Base-by-base conservation (phyloP, 1,284 basidiomycete genomes). In the Rhodotorula sp. region DNA sequence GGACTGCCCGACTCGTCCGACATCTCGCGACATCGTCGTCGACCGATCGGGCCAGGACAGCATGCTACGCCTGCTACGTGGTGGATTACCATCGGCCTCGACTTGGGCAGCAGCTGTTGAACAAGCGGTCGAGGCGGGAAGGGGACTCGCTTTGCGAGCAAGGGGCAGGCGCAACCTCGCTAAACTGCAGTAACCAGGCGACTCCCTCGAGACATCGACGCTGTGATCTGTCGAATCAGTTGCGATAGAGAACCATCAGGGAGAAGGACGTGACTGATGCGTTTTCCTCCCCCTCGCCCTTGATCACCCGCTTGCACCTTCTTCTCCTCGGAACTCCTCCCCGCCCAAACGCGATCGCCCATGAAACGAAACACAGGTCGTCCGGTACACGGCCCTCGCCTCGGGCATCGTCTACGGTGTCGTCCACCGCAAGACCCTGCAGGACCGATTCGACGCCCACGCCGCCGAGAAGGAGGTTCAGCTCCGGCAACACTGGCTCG, bases 361-460 rank as follows among this genome's bases (percentile, higher is more conserved):
- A 26, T 48, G n/a, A 15, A 48, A 14, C 42, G 17, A 20, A 22
- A 29, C n/a, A 15, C 78, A 99, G 95, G 95, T 97, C 81, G 91
- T 91, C 79, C 92, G 95, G 79, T 99, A 97, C 83, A 89, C 93
- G 51, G 94, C 95, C 64, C 88, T 99, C 76, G 83, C 90, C 74
- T 86, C 87, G 67, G 95, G 95, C 80, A 87, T 97, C 78, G 84
- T 89, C 81, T 99, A 98, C 82, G 95, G 96, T 79, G 89, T 96
- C 81, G 85, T 88, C 78, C 95, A 98, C 85, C 89, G 90, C 80
- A 87, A 90, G 79, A 91, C 94, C 80, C 84, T 99, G 77, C 93
- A 96, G 84, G 87, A 88, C 76, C 84, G 87, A 75, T 87, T 91
- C 80, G 88, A 96, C 82, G 84, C 85, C 72, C 85, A 88, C 74